Percentiles rank a stretch among this genome's conserved stretches.
These are phyloP conservation scores for Miscanthus lutarioriparius DNA, from an alignment of 176 grass and related monocot genomes.

Conservation along the genomic window DNA sequence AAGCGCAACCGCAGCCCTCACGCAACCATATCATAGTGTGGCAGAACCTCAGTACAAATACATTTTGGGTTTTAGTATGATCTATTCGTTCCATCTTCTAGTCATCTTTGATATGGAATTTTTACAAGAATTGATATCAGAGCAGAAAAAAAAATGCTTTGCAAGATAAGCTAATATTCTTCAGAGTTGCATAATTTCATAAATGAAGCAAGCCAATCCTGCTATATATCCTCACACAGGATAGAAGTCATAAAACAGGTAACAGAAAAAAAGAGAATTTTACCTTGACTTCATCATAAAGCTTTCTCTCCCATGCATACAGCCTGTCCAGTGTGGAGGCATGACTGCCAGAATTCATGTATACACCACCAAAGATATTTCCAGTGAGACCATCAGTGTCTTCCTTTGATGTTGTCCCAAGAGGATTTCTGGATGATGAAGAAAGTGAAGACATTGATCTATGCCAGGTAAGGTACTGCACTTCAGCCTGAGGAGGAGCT, in stretches of 20 bases:
- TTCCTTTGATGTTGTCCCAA: conserved; percentile 56
- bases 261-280: not conserved
- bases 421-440: conserved; percentile 81
- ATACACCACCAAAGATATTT: conserved; percentile 65
- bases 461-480: conserved; percentile 82
- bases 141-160: not conserved
- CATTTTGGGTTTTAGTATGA: not conserved
- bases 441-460: conserved; percentile 89
- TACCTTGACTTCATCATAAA: conserved; percentile 99
- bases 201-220: not conserved
- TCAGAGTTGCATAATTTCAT: conserved; percentile 2
- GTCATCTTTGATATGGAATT: conserved; percentile 2
- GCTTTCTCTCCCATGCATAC: conserved; percentile 98
- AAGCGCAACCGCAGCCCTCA: not conserved
- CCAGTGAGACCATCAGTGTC: conserved; percentile 59
- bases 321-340: conserved; percentile 88
- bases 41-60: conserved; percentile 14
- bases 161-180: conserved; percentile 20
- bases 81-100: conserved; percentile 7
- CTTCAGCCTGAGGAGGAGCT: conserved; percentile 69
- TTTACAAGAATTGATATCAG: conserved; percentile 8
- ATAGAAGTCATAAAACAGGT: conserved; percentile 24
- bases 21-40: not conserved
- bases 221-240: conserved; percentile 12
- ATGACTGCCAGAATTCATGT: conserved; percentile 97